Percentiles rank a stretch among this genome's conserved stretches.
phyloP scores from a whole-genome alignment of 106 monocot species.

The Agapanthus africanus region DNA sequence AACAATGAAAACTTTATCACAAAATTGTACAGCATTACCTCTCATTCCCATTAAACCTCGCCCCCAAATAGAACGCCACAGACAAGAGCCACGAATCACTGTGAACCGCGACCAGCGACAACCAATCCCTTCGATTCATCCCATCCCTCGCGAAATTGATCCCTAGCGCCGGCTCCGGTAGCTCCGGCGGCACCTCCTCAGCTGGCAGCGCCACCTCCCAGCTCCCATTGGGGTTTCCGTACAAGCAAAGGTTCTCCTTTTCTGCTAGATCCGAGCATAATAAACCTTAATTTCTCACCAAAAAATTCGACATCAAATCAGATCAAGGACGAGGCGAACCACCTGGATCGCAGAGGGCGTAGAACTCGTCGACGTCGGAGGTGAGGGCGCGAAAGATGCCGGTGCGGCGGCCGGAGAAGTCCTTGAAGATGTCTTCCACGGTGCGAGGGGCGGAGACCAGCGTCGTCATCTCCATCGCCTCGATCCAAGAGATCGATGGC shows the following conservation, averaged over 20 bases:
- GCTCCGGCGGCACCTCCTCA: constrained; percentile 97
- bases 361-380: constrained; percentile 87
- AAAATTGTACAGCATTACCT: constrained; percentile 35
- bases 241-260: constrained; percentile 87
- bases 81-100: constrained; percentile 94
- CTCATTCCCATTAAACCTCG: constrained; percentile 80
- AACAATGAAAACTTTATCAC: not conserved
- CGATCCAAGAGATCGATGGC: too few species aligned
- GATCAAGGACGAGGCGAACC: too few species aligned
- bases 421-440: constrained; percentile 92
- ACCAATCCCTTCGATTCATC: constrained; percentile 90
- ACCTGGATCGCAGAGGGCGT: constrained; percentile 81
- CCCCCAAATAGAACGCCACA: constrained; percentile 83
- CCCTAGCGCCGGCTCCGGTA: constrained; percentile 96
- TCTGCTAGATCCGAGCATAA: constrained; percentile 30
- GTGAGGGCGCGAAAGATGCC: constrained; percentile 89
- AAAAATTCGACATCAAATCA: too few species aligned
- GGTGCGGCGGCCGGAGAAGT: constrained; percentile 55
- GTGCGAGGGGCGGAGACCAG: constrained; percentile 70
- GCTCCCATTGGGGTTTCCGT: constrained; percentile 61
- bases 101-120: constrained; percentile 90
- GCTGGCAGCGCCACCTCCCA: constrained; percentile 94
- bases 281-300: constrained; percentile 1
- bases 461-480: too few species aligned
- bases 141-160: constrained; percentile 97